Conservation (phyloP, 108 stramenopile species). For the Parietichytrium sp. region DNA sequence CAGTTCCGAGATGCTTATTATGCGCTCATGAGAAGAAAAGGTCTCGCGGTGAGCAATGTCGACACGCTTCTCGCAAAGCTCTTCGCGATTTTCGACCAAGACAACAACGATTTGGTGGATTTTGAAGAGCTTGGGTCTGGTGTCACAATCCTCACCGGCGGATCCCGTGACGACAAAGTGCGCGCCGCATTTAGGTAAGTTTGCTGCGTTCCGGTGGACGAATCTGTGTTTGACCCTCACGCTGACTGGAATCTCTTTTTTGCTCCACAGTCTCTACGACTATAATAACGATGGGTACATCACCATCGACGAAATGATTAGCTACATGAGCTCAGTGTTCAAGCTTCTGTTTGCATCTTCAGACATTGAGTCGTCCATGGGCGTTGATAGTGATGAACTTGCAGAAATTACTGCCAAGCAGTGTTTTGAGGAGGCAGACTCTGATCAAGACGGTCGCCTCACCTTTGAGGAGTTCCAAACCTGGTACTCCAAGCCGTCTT, state of each 20-base stretch:
- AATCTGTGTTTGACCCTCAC: no score
- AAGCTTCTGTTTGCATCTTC: neutral
- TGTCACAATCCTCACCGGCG: slow-evolving; percentile 40
- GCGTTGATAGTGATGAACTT: neutral
- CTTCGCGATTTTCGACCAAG: slow-evolving; percentile 40
- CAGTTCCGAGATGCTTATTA: slow-evolving; percentile 23
- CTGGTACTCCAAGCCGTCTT: slow-evolving; percentile 4
- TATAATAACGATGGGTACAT: slow-evolving; percentile 30
- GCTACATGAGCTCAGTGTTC: neutral
- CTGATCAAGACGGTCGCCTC: slow-evolving; percentile 37
- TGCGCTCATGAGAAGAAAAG: neutral
- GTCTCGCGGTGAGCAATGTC: neutral
- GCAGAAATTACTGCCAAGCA: neutral
- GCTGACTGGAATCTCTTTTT: no score
- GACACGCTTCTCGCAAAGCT: neutral
- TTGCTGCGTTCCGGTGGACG: no score
- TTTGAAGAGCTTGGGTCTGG: slow-evolving; percentile 46
- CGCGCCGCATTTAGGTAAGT: neutral
- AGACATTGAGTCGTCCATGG: neutral
- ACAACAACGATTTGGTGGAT: slow-evolving; percentile 25
- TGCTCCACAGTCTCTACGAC: neutral
- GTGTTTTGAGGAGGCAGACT: slow-evolving; percentile 23
- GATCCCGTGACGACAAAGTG: slow-evolving; percentile 5
- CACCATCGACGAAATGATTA: neutral
- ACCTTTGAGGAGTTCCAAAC: slow-evolving; percentile 33